phyloP scores from a whole-genome alignment of 2,329 filamentous ascomycete species.

The Orbilia quercus region DNA sequence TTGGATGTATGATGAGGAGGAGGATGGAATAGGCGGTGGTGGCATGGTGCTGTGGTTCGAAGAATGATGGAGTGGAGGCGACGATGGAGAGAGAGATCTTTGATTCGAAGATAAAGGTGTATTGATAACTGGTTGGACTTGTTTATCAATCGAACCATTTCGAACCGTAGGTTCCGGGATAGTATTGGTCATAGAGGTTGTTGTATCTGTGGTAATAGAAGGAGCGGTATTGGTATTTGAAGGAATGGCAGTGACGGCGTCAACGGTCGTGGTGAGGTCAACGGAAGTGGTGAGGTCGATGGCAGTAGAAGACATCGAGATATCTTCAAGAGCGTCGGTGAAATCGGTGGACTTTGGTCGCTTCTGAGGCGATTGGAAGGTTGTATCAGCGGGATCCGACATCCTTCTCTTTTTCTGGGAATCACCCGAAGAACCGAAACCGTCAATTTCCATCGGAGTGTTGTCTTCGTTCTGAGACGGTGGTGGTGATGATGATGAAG shows the following conservation, averaged over 20 bases:
- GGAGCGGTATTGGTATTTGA: background rate
- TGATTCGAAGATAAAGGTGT: background rate
- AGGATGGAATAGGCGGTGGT: constrained; percentile 1
- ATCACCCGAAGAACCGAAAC: background rate
- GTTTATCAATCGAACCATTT: too few species aligned
- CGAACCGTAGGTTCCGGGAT: too few species aligned
- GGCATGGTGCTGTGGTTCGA: background rate
- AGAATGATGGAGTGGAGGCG: too few species aligned
- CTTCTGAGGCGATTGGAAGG: constrained; percentile 9
- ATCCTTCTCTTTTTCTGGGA: constrained; percentile 16
- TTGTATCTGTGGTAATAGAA: too few species aligned
- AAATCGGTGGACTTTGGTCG: background rate
- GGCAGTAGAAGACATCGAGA: background rate
- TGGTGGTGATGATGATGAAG: background rate
- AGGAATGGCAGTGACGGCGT: constrained; percentile 1
- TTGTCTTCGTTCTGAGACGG: background rate
- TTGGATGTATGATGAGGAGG: constrained; percentile 11
- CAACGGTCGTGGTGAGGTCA: background rate
- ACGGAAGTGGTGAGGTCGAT: background rate
- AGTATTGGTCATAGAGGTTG: too few species aligned
- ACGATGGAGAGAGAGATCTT: background rate
- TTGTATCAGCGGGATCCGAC: background rate
- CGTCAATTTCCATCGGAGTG: background rate
- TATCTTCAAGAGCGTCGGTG: background rate
- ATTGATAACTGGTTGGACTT: background rate